phyloP scores from a whole-genome alignment of 768 basidiomycete species.

The Rhizopogon vulgaris region DNA sequence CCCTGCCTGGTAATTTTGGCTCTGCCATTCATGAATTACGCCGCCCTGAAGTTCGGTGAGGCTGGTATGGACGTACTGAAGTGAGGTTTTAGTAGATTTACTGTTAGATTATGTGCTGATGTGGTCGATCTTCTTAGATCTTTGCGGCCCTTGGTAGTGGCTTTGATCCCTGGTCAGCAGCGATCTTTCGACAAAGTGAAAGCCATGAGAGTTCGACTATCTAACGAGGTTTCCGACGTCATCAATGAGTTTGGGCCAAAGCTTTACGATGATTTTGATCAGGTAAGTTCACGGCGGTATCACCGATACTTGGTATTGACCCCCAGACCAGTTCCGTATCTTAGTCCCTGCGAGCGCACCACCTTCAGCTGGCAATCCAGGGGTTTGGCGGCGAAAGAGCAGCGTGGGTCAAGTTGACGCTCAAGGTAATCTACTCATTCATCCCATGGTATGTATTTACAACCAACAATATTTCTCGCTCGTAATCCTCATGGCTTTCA shows the following conservation, averaged over 20 bases:
- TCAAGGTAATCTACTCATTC: constrained; percentile 76
- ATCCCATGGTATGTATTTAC: constrained; percentile 66
- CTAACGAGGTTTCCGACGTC: constrained; percentile 77
- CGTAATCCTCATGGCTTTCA: background rate
- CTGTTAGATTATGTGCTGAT: background rate
- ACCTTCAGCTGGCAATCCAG: constrained; percentile 68
- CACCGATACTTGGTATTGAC: constrained; percentile 2
- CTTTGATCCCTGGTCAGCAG: constrained; percentile 85
- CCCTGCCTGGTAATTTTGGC: constrained; percentile 70
- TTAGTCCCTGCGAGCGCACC: constrained; percentile 77
- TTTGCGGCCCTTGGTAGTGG: constrained; percentile 80
- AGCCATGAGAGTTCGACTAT: constrained; percentile 62
- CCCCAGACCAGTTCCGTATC: constrained; percentile 57
- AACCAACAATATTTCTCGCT: background rate
- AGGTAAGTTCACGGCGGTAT: constrained; percentile 37
- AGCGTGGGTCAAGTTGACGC: constrained; percentile 79
- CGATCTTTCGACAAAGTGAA: constrained; percentile 72
- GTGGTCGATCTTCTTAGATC: constrained; percentile 48
- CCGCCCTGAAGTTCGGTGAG: constrained; percentile 95
- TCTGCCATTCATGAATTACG: constrained; percentile 85
- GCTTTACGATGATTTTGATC: constrained; percentile 81
- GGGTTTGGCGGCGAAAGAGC: constrained; percentile 76
- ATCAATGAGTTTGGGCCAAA: constrained; percentile 88
- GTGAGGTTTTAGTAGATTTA: constrained; percentile 39
- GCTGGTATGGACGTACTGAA: constrained; percentile 97